Evolutionary conservation across 2,329 filamentous ascomycete genomes (phyloP).

Genomic region (Bipolaris oryzae): DNA sequence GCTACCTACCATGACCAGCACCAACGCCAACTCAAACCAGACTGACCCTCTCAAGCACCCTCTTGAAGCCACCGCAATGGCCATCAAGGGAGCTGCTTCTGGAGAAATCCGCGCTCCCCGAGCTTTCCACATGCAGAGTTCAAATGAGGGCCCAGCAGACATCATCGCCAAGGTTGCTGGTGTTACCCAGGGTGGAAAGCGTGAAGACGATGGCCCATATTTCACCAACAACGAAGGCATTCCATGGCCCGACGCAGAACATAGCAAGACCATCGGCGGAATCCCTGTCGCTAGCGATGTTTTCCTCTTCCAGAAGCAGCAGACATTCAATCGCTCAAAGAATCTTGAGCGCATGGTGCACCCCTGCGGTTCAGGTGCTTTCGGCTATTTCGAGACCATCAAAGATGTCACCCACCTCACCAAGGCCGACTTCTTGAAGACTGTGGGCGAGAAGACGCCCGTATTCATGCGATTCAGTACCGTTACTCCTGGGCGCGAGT

Average conservation of each 20-base stretch:
- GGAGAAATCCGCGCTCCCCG: slow-evolving; percentile 48
- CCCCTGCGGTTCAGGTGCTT: slow-evolving; percentile 53
- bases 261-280: slow-evolving; percentile 61
- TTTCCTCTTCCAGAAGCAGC: slow-evolving; percentile 61
- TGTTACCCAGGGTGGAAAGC: slow-evolving; percentile 53
- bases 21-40: slow-evolving; percentile 41
- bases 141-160: slow-evolving; percentile 60
- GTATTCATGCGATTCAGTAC: slow-evolving; percentile 55
- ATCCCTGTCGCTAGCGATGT: slow-evolving; percentile 59
- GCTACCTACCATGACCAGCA: slow-evolving; percentile 24
- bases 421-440: slow-evolving; percentile 52
- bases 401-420: slow-evolving; percentile 46
- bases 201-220: slow-evolving; percentile 58
- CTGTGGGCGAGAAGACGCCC: slow-evolving; percentile 51
- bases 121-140: slow-evolving; percentile 35
- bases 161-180: slow-evolving; percentile 60
- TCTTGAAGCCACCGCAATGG: slow-evolving; percentile 50
- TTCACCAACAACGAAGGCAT: slow-evolving; percentile 63
- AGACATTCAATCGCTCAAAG: slow-evolving; percentile 63
- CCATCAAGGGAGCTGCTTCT: slow-evolving; percentile 45
- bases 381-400: slow-evolving; percentile 56
- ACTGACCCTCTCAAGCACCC: slow-evolving; percentile 48
- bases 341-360: slow-evolving; percentile 54
- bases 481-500: slow-evolving; percentile 53
- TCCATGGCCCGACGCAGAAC: slow-evolving; percentile 58